Evolutionary conservation across 75 land plant genomes (phyloP).

Genomic region (Pinus tabuliformis): DNA sequence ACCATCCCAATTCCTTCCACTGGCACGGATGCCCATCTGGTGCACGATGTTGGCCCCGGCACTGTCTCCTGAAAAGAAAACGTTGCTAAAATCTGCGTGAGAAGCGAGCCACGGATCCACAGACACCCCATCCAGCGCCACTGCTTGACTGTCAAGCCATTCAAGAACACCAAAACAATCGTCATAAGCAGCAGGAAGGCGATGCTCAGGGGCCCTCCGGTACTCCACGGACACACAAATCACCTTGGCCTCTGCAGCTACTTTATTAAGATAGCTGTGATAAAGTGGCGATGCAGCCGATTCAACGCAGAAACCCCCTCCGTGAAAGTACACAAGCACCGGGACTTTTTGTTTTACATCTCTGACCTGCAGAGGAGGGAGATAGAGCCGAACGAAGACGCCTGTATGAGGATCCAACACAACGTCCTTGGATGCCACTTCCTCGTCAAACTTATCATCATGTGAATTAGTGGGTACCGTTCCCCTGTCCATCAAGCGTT

Average conservation of each 20-base stretch:
- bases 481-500: too few species aligned
- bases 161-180: slow-evolving; percentile 1
- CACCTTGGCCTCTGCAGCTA: slow-evolving; percentile 21
- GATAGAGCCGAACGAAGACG: slow-evolving; percentile 12
- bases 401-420: too few species aligned
- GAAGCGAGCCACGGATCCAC: not conserved
- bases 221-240: slow-evolving; percentile 29
- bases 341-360: slow-evolving; percentile 7
- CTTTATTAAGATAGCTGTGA: slow-evolving; percentile 24
- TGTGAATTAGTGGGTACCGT: too few species aligned
- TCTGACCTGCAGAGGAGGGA: slow-evolving; percentile 18
- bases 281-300: slow-evolving; percentile 26
- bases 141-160: slow-evolving; percentile 19
- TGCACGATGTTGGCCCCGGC: slow-evolving; percentile 31
- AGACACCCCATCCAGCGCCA: not conserved
- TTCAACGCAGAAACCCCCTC: not conserved
- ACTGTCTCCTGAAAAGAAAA: slow-evolving; percentile 66
- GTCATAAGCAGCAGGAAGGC: not conserved
- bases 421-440: too few species aligned
- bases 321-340: slow-evolving; percentile 28
- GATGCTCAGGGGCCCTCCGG: slow-evolving; percentile 47
- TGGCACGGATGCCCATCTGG: slow-evolving; percentile 14
- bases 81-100: slow-evolving; percentile 27
- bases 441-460: too few species aligned
- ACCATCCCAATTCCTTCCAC: slow-evolving; percentile 3